phyloP scores from a whole-genome alignment of 768 basidiomycete genomes.

The Boletus reticulatus region DNA sequence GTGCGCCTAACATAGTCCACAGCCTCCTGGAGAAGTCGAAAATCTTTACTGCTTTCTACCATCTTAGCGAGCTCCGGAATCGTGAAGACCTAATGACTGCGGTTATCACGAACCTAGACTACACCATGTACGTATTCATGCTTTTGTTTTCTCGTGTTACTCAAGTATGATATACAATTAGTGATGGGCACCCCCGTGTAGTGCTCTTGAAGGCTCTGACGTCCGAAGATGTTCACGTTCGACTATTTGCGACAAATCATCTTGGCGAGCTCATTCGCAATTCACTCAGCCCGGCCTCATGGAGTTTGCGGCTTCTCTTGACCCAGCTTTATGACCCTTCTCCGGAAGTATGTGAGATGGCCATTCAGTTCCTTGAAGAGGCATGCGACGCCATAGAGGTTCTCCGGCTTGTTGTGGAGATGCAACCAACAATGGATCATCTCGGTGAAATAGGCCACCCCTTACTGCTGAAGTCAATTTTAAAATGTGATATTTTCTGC shows the following conservation, averaged over 20 bases:
- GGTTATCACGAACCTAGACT: constrained; percentile 90
- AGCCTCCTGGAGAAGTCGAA: constrained; percentile 90
- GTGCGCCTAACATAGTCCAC: background rate
- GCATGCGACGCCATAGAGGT: constrained; percentile 84
- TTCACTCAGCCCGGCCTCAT: constrained; percentile 63
- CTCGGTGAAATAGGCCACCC: constrained; percentile 91
- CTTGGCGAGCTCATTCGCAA: constrained; percentile 77
- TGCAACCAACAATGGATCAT: constrained; percentile 95
- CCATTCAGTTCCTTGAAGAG: constrained; percentile 86
- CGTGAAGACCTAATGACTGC: constrained; percentile 90
- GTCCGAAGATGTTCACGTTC: constrained; percentile 87
- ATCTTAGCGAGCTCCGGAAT: constrained; percentile 85
- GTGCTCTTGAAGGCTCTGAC: constrained; percentile 93
- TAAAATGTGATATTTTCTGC: background rate
- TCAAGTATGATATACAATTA: constrained; percentile 30
- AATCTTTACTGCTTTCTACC: constrained; percentile 95
- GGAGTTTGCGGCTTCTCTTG: constrained; percentile 87
- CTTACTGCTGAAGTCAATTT: constrained; percentile 75
- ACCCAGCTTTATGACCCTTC: constrained; percentile 96
- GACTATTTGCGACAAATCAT: constrained; percentile 85
- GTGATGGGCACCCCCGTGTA: constrained; percentile 93
- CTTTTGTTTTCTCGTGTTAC: background rate
- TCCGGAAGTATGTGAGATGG: constrained; percentile 85
- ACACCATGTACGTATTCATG: constrained; percentile 63
- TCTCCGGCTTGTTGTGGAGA: constrained; percentile 86